Base-by-base conservation (phyloP, 129 eudicot species). In the Arctium minus region DNA sequence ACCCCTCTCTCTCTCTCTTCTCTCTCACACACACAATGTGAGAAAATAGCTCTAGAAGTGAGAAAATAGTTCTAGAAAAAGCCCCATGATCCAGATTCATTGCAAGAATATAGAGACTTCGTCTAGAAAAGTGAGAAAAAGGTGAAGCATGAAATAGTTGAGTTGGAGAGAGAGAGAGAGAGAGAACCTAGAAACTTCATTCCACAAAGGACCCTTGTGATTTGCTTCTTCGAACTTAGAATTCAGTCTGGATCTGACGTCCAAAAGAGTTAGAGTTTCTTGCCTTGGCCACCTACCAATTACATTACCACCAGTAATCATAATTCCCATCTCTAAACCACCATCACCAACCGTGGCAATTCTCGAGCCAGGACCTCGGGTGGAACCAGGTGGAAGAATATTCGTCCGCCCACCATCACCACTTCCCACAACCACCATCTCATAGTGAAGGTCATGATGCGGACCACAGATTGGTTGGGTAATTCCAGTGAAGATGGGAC, bases 131-230 rank as follows among this genome's bases (percentile, higher is more conserved):
- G 38, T 73, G 68, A 72, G 72, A 42, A 15, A 36, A 15, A 17
- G 27, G 38, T 0, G 73, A 17, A n/a, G 4, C 50, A 73, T 71
- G 12, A 40, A 12, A 69, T 22, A 53, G 64, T 48, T 48, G 12
- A 6, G 48, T 42, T 8, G 70, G 53, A 32, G 75, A 36, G 35
- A 40, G 70, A 83, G 85, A 46, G 72, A 70, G 76, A 64, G 31
- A 30, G 56, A 46, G 56, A 46, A 93, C 99, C 99, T 96, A 75
- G 99, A 92, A 86, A 96, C 97, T 86, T 96, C 98, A 92, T 96
- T 97, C 99, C 99, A 96, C 78, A 96, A 85, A 68, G 97, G 99
- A 65, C 99, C 99, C 75, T 96, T 96, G 75, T 96, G 98, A 82
- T 93, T 96, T 67, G 99, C 98, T 78, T 96, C 99, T 85, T 96